Conservation (phyloP, 2,329 filamentous ascomycete species). For the Allantophomopsis cytisporea region DNA sequence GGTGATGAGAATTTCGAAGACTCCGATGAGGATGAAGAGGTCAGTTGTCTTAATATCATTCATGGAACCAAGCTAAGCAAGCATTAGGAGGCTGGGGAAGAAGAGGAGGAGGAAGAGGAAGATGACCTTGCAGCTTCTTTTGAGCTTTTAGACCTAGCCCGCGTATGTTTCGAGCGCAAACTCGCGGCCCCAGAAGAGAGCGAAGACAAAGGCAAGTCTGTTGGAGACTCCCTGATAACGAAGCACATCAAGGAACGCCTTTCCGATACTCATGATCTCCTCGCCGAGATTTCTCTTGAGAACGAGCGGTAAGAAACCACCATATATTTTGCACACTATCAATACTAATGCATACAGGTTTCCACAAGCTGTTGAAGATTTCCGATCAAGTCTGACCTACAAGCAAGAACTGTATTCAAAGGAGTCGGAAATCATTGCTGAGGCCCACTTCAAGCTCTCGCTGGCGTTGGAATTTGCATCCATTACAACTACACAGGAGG, state of each 20-base stretch:
- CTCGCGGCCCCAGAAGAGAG: conserved; percentile 31
- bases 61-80: conserved; percentile 21
- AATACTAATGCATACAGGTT: conserved; percentile 38
- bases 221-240: conserved; percentile 21
- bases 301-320: conserved; percentile 55
- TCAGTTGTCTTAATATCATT: conserved; percentile 29
- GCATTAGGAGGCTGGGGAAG: conserved; percentile 18
- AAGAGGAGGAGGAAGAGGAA: conserved; percentile 42
- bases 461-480: conserved; percentile 90
- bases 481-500: conserved; percentile 46
- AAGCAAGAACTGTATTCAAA: conserved; percentile 68
- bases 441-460: conserved; percentile 93
- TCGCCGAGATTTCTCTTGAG: conserved; percentile 93
- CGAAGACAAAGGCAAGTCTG: conserved; percentile 31
- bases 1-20: conserved; percentile 91
- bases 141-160: conserved; percentile 72
- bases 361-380: conserved; percentile 72
- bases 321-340: neutral
- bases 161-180: conserved; percentile 46
- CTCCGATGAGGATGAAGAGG: conserved; percentile 56
- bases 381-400: conserved; percentile 61
- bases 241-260: conserved; percentile 70
- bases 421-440: conserved; percentile 76
- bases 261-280: conserved; percentile 84
- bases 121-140: conserved; percentile 72